Base-by-base conservation (phyloP, 441 rosid genomes). In the Kokia cookei region DNA sequence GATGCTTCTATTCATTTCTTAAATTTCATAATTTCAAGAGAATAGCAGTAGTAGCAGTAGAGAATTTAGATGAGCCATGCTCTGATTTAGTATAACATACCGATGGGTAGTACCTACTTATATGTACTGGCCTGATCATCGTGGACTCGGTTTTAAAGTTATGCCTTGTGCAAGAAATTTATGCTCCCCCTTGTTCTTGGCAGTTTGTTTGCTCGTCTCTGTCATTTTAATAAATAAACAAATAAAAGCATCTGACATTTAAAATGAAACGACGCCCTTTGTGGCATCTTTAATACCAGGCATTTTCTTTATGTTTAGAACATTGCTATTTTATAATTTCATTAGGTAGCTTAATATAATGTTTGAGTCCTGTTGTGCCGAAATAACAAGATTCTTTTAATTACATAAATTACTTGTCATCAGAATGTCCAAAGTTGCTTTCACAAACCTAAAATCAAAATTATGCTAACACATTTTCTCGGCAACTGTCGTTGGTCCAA, bases 21-120 rank as follows among this genome's bases (percentile, higher is more conserved):
- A 54, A 60, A 47, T 29, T 61, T 72, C 19, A 8, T 45, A 48
- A 67, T 48, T 68, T 69, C 80, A 72, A 76, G 81, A 67, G 79
- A 76, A 72, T 75, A 55, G 42, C 42, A n/a, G n/a, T n/a, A n/a
- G n/a, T n/a, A n/a, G n/a, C n/a, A 77, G 79, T 45, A 40, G 79
- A 69, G 76, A 68, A 71, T 62, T 76, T 45, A 78, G 65, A 64
- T 72, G 80, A 79, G 78, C 79, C 76, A 43, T 67, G 80, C 69
- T 17, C 71, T 71, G 67, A 63, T 81, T 79, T 77, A 12, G 32
- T 67, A 37, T 76, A 29, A 37, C 76, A 54, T 67, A 51, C 78
- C 75, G 50, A 75, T 72, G 35, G 79, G 54, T 80, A 40, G 45
- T 76, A 64, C 63, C 71, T 66, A 75, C 69, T 40, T 55, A 9